Conservation (phyloP, 768 basidiomycete species). For the Termitomyces heimii region DNA sequence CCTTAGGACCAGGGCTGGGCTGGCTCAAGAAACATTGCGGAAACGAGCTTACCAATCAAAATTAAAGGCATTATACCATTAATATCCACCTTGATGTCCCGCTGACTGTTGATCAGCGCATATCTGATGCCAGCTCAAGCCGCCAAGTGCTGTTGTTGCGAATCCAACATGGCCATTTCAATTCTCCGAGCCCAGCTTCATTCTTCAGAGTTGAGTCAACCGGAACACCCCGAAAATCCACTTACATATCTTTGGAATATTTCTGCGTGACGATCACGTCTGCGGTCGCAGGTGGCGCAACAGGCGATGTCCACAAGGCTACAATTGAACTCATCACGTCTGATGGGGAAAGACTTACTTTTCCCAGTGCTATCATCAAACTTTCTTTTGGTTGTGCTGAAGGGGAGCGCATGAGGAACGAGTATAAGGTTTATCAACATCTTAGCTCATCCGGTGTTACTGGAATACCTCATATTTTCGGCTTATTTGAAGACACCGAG, state of each 20-base stretch:
- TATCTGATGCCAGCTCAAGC: background rate
- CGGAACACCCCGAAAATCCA: background rate
- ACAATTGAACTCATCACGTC: background rate
- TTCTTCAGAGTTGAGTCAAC: slow-evolving; percentile 2
- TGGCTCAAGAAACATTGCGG: background rate
- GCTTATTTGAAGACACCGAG: slow-evolving; percentile 12
- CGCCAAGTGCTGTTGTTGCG: slow-evolving; percentile 1
- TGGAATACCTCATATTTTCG: slow-evolving; percentile 8
- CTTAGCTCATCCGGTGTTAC: slow-evolving; percentile 1
- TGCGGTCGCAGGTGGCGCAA: background rate
- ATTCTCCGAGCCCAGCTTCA: slow-evolving; percentile 8
- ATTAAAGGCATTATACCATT: background rate
- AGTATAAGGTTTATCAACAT: slow-evolving; percentile 11
- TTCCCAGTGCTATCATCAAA: slow-evolving; percentile 5
- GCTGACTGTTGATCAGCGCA: background rate
- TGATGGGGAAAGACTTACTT: background rate
- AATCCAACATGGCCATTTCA: background rate
- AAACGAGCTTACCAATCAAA: background rate
- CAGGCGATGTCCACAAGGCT: background rate
- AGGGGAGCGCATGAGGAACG: slow-evolving; percentile 8
- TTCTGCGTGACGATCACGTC: background rate
- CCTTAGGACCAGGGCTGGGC: background rate
- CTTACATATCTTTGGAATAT: background rate
- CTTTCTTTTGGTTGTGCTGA: slow-evolving; percentile 6
- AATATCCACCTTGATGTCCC: background rate